phyloP scores from a whole-genome alignment of 2,329 filamentous ascomycete species.

The Colletotrichum liaoningense region DNA sequence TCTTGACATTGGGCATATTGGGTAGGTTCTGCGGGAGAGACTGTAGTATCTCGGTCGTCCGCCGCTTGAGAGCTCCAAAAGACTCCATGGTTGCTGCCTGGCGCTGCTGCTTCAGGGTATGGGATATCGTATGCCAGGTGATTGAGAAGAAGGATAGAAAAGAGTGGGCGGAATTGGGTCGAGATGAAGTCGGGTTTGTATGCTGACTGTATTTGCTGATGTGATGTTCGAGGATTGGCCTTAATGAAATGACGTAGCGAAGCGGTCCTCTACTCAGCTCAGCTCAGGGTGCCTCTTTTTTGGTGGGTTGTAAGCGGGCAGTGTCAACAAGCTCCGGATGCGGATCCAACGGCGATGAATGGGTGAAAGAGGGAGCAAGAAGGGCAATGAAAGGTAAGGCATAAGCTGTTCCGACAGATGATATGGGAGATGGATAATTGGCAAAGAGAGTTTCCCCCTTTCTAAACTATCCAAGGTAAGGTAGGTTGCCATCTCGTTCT shows the following conservation, averaged over 20 bases:
- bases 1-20: slow-evolving; percentile 26
- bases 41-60: slow-evolving; percentile 64
- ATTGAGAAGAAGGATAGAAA: not conserved
- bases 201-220: slow-evolving; percentile 27
- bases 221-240: slow-evolving; percentile 1
- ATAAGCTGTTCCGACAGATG: not conserved
- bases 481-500: not conserved
- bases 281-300: not conserved
- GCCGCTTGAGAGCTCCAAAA: slow-evolving; percentile 64
- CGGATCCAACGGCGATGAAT: not conserved
- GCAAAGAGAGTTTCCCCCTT: slow-evolving; percentile 2
- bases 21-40: slow-evolving; percentile 60
- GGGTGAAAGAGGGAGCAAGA: not conserved
- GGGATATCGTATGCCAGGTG: not conserved
- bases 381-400: not conserved
- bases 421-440: not conserved
- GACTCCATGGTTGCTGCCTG: slow-evolving; percentile 57
- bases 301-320: slow-evolving; percentile 10
- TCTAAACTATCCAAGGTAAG: not conserved
- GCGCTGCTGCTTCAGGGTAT: not conserved
- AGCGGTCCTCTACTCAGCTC: slow-evolving; percentile 20
- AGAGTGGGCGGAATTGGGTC: slow-evolving; percentile 16
- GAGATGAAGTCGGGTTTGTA: slow-evolving; percentile 25
- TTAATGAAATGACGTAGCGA: slow-evolving; percentile 34
- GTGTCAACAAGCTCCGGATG: slow-evolving; percentile 10